phyloP scores from a whole-genome alignment of 192 early-diverging fungal genomes.

The Lunasporangiospora selenospora region DNA sequence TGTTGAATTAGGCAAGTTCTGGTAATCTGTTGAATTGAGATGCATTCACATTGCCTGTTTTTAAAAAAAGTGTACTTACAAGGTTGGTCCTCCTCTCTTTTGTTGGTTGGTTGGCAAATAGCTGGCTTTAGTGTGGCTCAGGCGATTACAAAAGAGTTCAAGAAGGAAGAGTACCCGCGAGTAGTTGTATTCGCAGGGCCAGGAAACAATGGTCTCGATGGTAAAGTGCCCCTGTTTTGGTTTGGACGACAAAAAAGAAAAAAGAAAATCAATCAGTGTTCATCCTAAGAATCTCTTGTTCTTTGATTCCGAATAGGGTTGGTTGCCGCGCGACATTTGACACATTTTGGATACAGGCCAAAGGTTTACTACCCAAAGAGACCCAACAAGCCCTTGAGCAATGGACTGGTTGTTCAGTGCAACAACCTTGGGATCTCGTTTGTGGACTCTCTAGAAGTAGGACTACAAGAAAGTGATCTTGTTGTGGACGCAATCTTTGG shows the following conservation, averaged over 20 bases:
- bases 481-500: constrained; percentile 93
- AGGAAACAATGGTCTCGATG: constrained; percentile 99
- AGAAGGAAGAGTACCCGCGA: constrained; percentile 49
- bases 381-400: constrained; percentile 67
- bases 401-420: constrained; percentile 75
- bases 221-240: no score
- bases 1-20: constrained; percentile 69
- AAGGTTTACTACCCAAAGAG: constrained; percentile 84
- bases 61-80: not conserved
- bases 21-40: no score
- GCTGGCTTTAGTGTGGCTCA: constrained; percentile 94
- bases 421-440: constrained; percentile 69
- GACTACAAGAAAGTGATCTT: constrained; percentile 60
- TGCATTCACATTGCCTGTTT: not conserved
- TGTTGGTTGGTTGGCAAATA: constrained; percentile 20
- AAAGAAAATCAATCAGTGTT: not conserved
- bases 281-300: constrained; percentile 6
- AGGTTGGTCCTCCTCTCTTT: not conserved
- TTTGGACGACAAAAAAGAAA: not conserved
- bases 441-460: constrained; percentile 44
- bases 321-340: constrained; percentile 91
- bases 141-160: constrained; percentile 77
- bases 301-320: constrained; percentile 57
- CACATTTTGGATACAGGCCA: constrained; percentile 88
- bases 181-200: constrained; percentile 80